Conservation (phyloP, 2,329 filamentous ascomycete species). For the Fusarium abutilonis region DNA sequence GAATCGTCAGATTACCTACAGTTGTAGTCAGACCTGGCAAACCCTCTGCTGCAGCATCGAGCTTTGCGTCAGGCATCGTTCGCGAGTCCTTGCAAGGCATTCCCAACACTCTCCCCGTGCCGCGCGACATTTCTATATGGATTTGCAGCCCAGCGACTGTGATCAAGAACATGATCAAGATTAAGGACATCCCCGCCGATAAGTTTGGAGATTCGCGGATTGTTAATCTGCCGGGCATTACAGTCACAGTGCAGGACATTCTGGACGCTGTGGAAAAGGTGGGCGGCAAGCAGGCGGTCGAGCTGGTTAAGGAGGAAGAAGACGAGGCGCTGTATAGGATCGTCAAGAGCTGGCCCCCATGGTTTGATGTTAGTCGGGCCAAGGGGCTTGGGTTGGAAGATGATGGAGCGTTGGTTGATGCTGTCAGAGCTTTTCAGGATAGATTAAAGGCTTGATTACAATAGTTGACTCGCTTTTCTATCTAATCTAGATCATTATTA, state of each 20-base stretch:
- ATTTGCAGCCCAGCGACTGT: slow-evolving; percentile 63
- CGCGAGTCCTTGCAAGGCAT: slow-evolving; percentile 62
- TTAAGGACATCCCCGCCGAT: slow-evolving; percentile 54
- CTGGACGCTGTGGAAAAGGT: slow-evolving; percentile 60
- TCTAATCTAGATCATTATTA: slow-evolving; percentile 1
- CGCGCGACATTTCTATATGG: slow-evolving; percentile 59
- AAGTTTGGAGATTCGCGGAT: slow-evolving; percentile 53
- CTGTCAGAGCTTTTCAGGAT: slow-evolving; percentile 44
- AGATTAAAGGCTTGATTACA: slow-evolving; percentile 21
- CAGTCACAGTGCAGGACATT: slow-evolving; percentile 63
- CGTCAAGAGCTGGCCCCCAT: slow-evolving; percentile 64
- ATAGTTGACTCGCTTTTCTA: not conserved
- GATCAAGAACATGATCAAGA: slow-evolving; percentile 59
- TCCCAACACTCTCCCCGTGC: slow-evolving; percentile 58
- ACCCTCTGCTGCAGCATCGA: slow-evolving; percentile 68
- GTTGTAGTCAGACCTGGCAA: slow-evolving; percentile 68
- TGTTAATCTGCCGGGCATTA: slow-evolving; percentile 63
- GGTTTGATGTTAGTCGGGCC: slow-evolving; percentile 62
- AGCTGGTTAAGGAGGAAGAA: slow-evolving; percentile 57
- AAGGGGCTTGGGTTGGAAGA: slow-evolving; percentile 60
- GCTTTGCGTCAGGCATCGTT: slow-evolving; percentile 70
- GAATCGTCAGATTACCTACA: slow-evolving; percentile 67
- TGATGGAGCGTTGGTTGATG: slow-evolving; percentile 54
- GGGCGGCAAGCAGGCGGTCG: slow-evolving; percentile 57
- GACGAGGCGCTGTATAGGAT: slow-evolving; percentile 60